These are phyloP conservation scores for Fraxinus baroniana DNA, from an alignment of 305 asterid genomes.

Conservation along the genomic window DNA sequence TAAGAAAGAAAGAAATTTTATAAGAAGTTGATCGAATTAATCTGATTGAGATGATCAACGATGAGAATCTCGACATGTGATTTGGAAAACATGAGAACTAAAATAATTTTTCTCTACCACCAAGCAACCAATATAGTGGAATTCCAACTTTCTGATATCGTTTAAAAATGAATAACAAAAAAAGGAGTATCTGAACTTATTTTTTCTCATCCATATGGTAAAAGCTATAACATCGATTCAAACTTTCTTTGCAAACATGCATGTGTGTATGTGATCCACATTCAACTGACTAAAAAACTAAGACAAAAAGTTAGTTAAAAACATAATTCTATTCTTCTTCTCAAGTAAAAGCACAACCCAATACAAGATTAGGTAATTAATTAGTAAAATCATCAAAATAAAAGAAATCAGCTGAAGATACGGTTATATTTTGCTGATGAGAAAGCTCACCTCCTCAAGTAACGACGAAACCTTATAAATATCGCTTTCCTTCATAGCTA, in stretches of 20 bases:
- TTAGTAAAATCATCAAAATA: neutral
- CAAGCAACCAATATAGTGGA: neutral
- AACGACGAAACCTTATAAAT: constrained; percentile 64
- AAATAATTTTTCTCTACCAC: neutral
- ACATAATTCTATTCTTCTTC: neutral
- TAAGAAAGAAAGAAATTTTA: constrained; percentile 16
- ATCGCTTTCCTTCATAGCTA: constrained; percentile 74
- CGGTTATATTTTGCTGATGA: constrained; percentile 1
- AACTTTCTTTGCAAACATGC: neutral
- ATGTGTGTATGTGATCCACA: neutral
- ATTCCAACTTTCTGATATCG: neutral
- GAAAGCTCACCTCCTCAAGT: constrained; percentile 67
- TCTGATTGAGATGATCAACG: neutral
- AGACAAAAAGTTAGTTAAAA: neutral
- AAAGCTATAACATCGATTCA: neutral
- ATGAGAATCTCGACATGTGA: neutral
- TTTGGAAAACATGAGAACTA: neutral
- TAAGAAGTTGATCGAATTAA: neutral
- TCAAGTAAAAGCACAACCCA: neutral
- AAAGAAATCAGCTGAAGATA: neutral
- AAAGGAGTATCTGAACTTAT: neutral
- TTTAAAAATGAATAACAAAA: neutral
- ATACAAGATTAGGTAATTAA: neutral
- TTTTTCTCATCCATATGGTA: neutral
- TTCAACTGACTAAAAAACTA: neutral